These are phyloP conservation scores for Psidium friedrichsthalianum DNA, from an alignment of 345 rosid genomes.

Conservation along the genomic window DNA sequence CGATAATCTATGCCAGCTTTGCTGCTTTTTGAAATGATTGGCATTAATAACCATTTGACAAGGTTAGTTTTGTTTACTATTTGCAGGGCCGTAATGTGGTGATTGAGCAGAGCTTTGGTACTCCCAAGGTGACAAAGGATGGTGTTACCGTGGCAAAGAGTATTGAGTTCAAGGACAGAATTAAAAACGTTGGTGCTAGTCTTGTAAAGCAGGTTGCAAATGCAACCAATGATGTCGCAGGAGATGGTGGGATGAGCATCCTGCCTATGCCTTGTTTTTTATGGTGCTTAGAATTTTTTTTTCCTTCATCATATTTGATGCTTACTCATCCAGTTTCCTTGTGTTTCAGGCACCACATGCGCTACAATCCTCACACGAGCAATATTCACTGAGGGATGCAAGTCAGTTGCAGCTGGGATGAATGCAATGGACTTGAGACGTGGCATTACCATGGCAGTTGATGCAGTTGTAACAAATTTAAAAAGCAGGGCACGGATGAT, in stretches of 20 bases:
- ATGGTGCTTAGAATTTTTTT: background rate
- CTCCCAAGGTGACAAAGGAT: slow-evolving; percentile 97
- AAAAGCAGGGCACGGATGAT: slow-evolving; percentile 94
- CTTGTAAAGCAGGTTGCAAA: slow-evolving; percentile 99
- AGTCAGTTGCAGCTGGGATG: slow-evolving; percentile 96
- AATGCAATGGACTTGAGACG: slow-evolving; percentile 93
- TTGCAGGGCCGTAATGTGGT: slow-evolving; percentile 88
- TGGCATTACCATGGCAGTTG: slow-evolving; percentile 93
- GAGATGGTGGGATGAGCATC: slow-evolving; percentile 56
- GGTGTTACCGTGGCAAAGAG: slow-evolving; percentile 99
- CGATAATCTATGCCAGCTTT: background rate
- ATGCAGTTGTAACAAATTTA: slow-evolving; percentile 71
- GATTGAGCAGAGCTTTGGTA: slow-evolving; percentile 90
- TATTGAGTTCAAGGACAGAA: slow-evolving; percentile 81
- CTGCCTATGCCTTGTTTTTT: background rate
- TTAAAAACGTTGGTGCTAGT: slow-evolving; percentile 92
- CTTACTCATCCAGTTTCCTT: background rate
- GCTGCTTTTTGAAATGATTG: background rate
- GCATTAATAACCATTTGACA: background rate
- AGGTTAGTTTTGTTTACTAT: background rate
- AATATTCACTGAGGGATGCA: slow-evolving; percentile 86
- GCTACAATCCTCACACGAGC: slow-evolving; percentile 89
- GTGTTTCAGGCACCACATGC: slow-evolving; percentile 78
- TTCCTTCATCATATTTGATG: background rate
- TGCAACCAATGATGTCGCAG: slow-evolving; percentile 93